Conservation (phyloP, 345 rosid genomes). For the Salix caprea region DNA sequence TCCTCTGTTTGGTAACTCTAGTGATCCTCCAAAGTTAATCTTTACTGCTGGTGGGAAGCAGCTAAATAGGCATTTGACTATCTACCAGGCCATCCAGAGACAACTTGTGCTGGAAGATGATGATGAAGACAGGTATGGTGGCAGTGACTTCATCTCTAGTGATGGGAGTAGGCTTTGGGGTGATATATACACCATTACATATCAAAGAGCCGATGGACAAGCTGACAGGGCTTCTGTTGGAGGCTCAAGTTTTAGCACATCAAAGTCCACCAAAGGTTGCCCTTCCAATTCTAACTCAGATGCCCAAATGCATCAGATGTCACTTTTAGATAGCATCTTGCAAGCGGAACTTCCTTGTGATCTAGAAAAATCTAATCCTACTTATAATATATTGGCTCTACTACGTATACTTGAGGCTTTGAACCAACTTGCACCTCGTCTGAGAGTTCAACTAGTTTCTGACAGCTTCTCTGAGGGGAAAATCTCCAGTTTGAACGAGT, state of each 20-base stretch:
- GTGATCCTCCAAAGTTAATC: slow-evolving; percentile 70
- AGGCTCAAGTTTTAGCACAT: slow-evolving; percentile 52
- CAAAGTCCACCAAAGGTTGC: slow-evolving; percentile 55
- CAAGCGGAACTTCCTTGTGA: slow-evolving; percentile 93
- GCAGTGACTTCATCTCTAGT: slow-evolving; percentile 75
- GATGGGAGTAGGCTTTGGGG: slow-evolving; percentile 89
- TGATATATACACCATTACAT: slow-evolving; percentile 85
- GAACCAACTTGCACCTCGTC: slow-evolving; percentile 85
- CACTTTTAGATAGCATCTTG: slow-evolving; percentile 88
- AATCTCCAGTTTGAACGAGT: slow-evolving; percentile 47
- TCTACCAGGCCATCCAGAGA: slow-evolving; percentile 96
- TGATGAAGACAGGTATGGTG: slow-evolving; percentile 81
- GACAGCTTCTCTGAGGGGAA: slow-evolving; percentile 73
- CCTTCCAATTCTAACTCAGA: slow-evolving; percentile 46
- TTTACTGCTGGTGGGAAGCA: slow-evolving; percentile 89
- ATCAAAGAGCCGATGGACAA: slow-evolving; percentile 85
- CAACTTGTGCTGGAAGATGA: slow-evolving; percentile 88
- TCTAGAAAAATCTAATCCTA: slow-evolving; percentile 85
- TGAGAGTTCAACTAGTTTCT: slow-evolving; percentile 60
- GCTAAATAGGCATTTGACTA: slow-evolving; percentile 87
- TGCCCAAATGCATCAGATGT: slow-evolving; percentile 41
- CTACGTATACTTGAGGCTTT: slow-evolving; percentile 86
- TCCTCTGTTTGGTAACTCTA: slow-evolving; percentile 52
- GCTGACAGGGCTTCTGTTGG: slow-evolving; percentile 58
- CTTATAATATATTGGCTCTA: slow-evolving; percentile 79